phyloP scores from a whole-genome alignment of 2,329 filamentous ascomycete genomes.

The Pyrenophora teres region DNA sequence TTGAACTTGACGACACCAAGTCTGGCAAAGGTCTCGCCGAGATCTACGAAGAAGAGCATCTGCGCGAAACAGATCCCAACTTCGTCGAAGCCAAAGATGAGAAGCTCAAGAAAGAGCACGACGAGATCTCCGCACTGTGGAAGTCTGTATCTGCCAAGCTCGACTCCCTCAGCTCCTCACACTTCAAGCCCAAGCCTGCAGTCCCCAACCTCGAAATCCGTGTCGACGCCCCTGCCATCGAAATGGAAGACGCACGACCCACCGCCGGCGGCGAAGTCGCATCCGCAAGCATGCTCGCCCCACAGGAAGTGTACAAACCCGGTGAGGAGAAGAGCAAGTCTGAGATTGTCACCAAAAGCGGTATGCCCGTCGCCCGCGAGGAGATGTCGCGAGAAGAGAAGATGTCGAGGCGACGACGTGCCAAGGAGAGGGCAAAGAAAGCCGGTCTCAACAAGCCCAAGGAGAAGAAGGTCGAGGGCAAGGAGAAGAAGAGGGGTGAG shows the following conservation, averaged over 20 bases:
- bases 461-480: constrained; percentile 44
- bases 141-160: constrained; percentile 77
- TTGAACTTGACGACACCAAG: constrained; percentile 86
- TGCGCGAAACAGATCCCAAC: constrained; percentile 75
- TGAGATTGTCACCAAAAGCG: constrained; percentile 78
- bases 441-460: constrained; percentile 58
- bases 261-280: constrained; percentile 75
- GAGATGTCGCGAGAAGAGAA: constrained; percentile 92
- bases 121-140: constrained; percentile 83
- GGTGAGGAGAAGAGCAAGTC: constrained; percentile 68
- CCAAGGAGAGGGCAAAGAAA: constrained; percentile 85
- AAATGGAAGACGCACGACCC: constrained; percentile 94
- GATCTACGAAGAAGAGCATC: constrained; percentile 91
- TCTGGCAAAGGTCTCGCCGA: constrained; percentile 86
- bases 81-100: constrained; percentile 83
- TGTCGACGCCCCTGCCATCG: constrained; percentile 85
- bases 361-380: constrained; percentile 75
- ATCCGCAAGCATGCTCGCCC: constrained; percentile 76
- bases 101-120: constrained; percentile 79
- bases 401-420: constrained; percentile 71
- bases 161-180: constrained; percentile 88
- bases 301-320: constrained; percentile 92
- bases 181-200: constrained; percentile 89
- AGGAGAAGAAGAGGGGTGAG: constrained; percentile 63
- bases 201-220: constrained; percentile 84